Conservation (phyloP, 768 basidiomycete species). For the Punctularia strigosozonata region DNA sequence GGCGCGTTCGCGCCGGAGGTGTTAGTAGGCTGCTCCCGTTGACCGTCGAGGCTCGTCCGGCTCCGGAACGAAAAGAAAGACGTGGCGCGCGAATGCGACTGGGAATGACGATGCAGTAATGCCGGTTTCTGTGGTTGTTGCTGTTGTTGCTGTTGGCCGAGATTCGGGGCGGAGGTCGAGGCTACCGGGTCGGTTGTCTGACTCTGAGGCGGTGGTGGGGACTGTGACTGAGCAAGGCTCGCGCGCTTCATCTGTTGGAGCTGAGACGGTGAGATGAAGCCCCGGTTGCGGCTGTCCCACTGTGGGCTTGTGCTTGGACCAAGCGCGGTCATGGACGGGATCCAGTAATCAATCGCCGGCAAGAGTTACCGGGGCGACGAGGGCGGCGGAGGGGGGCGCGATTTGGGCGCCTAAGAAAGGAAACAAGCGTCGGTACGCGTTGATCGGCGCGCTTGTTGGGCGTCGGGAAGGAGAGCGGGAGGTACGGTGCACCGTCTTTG, state of each 20-base stretch:
- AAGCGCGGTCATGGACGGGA: too few relatives aligned
- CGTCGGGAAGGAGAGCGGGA: too few relatives aligned
- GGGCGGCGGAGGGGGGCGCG: too few relatives aligned
- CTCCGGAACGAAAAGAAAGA: slow-evolving; percentile 43
- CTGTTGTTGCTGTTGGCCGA: slow-evolving; percentile 14
- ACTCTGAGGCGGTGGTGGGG: slow-evolving; percentile 1
- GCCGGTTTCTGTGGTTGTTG: slow-evolving; percentile 11
- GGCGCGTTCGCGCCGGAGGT: slow-evolving; percentile 1
- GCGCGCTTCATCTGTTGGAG: slow-evolving; percentile 20
- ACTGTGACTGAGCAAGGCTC: slow-evolving; percentile 5
- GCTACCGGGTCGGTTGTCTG: neutral
- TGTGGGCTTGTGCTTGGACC: slow-evolving; percentile 17
- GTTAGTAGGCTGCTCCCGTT: slow-evolving; percentile 1
- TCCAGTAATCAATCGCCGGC: too few relatives aligned
- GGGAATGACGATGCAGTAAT: slow-evolving; percentile 5
- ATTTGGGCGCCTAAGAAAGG: too few relatives aligned
- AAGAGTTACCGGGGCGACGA: too few relatives aligned
- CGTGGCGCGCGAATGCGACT: slow-evolving; percentile 39
- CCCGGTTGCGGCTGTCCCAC: slow-evolving; percentile 24
- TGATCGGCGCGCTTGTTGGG: too few relatives aligned
- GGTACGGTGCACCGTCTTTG: too few relatives aligned
- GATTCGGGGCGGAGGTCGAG: neutral
- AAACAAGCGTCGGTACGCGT: too few relatives aligned
- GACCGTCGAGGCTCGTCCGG: neutral
- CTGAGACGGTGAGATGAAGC: slow-evolving; percentile 24